Conservation (phyloP, 75 land plant genomes). For the Larix kaempferi region DNA sequence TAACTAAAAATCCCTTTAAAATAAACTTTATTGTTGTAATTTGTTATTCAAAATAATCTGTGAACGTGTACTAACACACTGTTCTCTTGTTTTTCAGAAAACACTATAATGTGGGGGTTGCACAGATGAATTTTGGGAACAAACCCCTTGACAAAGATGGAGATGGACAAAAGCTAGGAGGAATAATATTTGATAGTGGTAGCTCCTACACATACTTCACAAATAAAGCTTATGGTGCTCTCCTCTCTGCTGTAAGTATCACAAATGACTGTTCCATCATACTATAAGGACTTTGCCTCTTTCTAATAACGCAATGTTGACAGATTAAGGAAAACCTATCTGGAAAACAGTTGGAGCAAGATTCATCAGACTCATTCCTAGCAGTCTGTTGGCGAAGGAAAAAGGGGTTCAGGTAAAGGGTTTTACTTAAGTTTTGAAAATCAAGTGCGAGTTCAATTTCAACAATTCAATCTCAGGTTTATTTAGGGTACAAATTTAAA, state of each 20-base stretch:
- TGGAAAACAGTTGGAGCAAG: conserved; percentile 37
- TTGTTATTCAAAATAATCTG: not conserved
- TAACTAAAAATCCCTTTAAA: not conserved
- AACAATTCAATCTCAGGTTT: not conserved
- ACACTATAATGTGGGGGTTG: conserved; percentile 55
- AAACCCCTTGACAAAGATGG: conserved; percentile 9
- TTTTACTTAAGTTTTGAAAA: not conserved
- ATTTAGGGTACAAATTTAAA: not conserved
- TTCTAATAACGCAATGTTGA: not conserved
- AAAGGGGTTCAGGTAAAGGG: conserved; percentile 33
- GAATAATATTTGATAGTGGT: conserved; percentile 78
- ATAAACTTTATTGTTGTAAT: not conserved
- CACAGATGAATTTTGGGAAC: conserved; percentile 39
- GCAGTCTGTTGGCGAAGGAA: conserved; percentile 75
- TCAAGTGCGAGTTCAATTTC: not conserved
- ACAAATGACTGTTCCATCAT: not conserved
- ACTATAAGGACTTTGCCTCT: not conserved
- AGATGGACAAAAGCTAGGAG: conserved; percentile 19
- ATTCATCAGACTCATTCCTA: conserved; percentile 47
- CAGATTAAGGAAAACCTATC: conserved; percentile 49
- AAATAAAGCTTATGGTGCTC: conserved; percentile 38
- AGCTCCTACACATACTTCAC: conserved; percentile 82
- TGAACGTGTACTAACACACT: not conserved
- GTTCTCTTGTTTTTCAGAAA: conserved; percentile 29
- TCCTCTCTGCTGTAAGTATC: conserved; percentile 51